Conservation (phyloP, 1,284 basidiomycete species). For the Vanrija sp. region DNA sequence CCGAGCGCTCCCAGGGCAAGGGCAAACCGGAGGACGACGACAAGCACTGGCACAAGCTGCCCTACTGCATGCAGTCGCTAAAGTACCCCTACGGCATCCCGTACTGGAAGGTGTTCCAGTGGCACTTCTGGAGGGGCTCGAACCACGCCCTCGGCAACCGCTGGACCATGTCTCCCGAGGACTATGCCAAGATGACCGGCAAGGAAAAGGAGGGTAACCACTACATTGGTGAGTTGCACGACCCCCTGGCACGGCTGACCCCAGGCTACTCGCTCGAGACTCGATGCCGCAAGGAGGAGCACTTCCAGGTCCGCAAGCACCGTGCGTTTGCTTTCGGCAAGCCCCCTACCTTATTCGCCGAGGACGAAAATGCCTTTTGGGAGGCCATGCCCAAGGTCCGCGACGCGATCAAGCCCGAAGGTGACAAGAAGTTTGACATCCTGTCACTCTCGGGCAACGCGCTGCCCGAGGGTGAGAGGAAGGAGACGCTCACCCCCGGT, state of each 20-base stretch:
- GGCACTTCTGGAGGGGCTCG: slow-evolving; percentile 37
- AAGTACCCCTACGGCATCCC: slow-evolving; percentile 36
- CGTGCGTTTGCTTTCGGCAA: slow-evolving; percentile 48
- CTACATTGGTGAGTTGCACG: slow-evolving; percentile 35
- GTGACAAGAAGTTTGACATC: slow-evolving; percentile 22
- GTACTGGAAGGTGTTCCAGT: slow-evolving; percentile 40
- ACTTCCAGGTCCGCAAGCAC: slow-evolving; percentile 26
- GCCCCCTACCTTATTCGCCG: slow-evolving; percentile 33
- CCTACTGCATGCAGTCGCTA: slow-evolving; percentile 18
- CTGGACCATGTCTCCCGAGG: slow-evolving; percentile 46
- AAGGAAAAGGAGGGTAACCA: slow-evolving; percentile 22
- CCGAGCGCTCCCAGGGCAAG: slow-evolving; percentile 14
- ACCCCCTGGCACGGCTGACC: background rate
- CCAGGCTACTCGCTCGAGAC: slow-evolving; percentile 47
- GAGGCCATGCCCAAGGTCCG: slow-evolving; percentile 4
- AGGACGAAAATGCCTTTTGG: slow-evolving; percentile 3
- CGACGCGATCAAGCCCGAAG: slow-evolving; percentile 2
- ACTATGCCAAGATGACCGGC: slow-evolving; percentile 22
- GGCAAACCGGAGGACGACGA: slow-evolving; percentile 8
- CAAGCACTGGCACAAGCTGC: slow-evolving; percentile 5
- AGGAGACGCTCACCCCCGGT: background rate
- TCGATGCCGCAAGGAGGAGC: slow-evolving; percentile 22
- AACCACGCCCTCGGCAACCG: slow-evolving; percentile 30
- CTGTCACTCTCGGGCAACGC: slow-evolving; percentile 25
- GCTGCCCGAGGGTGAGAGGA: background rate